Percentiles rank a stretch among this genome's conserved stretches.
Evolutionary conservation across 2,329 filamentous ascomycete genomes (phyloP).

Genomic region (Colletotrichum neosansevieriae): DNA sequence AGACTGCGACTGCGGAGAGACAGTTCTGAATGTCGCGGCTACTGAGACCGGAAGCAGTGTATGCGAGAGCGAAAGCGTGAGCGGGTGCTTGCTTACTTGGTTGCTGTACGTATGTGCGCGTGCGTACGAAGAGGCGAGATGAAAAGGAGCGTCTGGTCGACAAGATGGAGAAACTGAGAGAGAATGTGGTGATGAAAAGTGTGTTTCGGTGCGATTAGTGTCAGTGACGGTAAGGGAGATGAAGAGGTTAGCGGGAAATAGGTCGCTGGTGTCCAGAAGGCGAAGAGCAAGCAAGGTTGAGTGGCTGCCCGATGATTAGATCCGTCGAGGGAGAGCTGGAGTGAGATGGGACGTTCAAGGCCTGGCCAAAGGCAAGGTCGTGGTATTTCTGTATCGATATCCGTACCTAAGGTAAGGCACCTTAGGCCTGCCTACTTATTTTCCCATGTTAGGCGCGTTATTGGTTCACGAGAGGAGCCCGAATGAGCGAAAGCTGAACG

Average conservation of each 20-base stretch:
- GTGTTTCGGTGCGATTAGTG: conserved; percentile 37
- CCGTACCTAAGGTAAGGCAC: too few relatives aligned
- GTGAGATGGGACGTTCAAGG: conserved; percentile 23
- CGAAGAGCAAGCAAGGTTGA: neutral
- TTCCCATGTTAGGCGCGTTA: conserved; percentile 26
- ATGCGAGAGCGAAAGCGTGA: neutral
- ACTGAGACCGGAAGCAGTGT: conserved; percentile 11
- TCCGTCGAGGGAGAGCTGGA: conserved; percentile 11
- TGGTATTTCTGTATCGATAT: neutral
- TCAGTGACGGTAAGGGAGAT: conserved; percentile 11
- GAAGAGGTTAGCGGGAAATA: conserved; percentile 17
- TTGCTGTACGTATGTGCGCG: neutral
- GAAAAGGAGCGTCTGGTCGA: conserved; percentile 28
- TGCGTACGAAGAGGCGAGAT: conserved; percentile 25
- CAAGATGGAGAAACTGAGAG: conserved; percentile 18
- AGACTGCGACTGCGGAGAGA: neutral
- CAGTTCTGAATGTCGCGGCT: neutral
- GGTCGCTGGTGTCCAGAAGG: conserved; percentile 7
- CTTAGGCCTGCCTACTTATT: neutral
- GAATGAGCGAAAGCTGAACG: neutral
- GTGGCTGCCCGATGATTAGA: conserved; percentile 20
- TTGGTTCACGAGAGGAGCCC: conserved; percentile 13
- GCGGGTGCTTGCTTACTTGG: neutral
- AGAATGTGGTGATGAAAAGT: conserved; percentile 36
- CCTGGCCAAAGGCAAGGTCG: neutral